These are phyloP conservation scores for Effrenium voratum DNA, from an alignment of 73 alveolate species.

Conservation along the genomic window DNA sequence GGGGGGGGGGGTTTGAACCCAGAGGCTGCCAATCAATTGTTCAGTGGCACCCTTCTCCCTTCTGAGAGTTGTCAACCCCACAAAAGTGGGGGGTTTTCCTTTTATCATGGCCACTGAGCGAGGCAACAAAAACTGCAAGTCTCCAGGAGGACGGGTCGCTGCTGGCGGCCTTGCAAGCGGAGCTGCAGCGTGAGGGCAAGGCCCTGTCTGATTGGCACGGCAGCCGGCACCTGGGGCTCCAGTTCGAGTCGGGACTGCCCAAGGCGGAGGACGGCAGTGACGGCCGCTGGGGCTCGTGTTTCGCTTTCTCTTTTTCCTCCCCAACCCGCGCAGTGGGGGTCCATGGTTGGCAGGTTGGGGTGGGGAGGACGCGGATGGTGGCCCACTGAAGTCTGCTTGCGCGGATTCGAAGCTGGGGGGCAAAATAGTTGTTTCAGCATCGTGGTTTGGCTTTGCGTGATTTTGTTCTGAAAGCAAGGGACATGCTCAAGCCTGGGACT, in stretches of 20 bases:
- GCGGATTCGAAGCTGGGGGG: no score
- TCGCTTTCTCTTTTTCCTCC: not conserved
- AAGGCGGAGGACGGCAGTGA: not conserved
- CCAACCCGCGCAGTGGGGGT: not conserved
- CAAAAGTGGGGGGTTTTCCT: no score
- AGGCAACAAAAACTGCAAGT: no score
- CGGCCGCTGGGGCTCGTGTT: not conserved
- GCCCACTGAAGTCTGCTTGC: not conserved
- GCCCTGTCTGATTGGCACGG: slow-evolving; percentile 81
- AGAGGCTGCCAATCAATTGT: no score
- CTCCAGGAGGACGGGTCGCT: slow-evolving; percentile 14
- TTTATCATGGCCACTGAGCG: no score
- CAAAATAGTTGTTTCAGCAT: no score
- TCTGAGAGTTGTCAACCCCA: no score
- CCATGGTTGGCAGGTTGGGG: not conserved
- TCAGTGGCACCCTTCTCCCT: no score
- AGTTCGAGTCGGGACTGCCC: not conserved
- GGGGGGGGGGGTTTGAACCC: no score
- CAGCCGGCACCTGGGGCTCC: slow-evolving; percentile 72
- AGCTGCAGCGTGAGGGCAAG: slow-evolving; percentile 27
- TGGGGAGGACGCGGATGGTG: not conserved
- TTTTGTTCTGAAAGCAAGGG: no score
- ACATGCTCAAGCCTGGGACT: no score
- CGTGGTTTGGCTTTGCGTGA: no score
- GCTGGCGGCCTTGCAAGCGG: slow-evolving; percentile 12